A percentile compares a stretch with the other conserved stretches of the same genome.
phyloP scores from a whole-genome alignment of 768 basidiomycete genomes.

The Boletus fagicola region DNA sequence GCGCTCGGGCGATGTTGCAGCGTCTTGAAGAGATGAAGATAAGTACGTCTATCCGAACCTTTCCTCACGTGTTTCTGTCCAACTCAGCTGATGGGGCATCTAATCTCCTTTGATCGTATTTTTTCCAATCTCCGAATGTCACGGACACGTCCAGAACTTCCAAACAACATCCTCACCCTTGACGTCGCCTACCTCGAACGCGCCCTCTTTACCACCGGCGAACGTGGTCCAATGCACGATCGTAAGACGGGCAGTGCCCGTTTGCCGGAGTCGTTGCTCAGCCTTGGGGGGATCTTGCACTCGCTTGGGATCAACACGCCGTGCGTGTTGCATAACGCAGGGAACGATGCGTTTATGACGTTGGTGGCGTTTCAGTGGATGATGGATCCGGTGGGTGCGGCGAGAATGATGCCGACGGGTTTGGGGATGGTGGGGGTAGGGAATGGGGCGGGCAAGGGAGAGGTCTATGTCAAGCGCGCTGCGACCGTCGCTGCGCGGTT shows the following conservation, averaged over 20 bases:
- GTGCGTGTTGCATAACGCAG: conserved; percentile 65
- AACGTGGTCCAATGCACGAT: conserved; percentile 60
- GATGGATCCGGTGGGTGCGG: conserved; percentile 49
- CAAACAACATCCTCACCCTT: conserved; percentile 66
- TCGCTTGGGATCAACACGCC: conserved; percentile 45
- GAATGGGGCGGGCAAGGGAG: background rate
- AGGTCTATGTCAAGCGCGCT: conserved; percentile 9
- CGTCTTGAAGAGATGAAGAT: conserved; percentile 78
- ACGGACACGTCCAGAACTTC: conserved; percentile 49
- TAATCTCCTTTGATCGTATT: background rate
- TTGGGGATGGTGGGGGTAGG: too few relatives aligned
- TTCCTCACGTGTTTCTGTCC: background rate
- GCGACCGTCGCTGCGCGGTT: conserved; percentile 18
- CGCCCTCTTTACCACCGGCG: conserved; percentile 54
- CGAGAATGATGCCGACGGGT: background rate
- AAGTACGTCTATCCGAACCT: conserved; percentile 45
- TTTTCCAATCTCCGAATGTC: background rate
- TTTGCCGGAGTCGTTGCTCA: conserved; percentile 51
- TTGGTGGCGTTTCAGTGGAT: conserved; percentile 70
- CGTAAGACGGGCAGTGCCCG: conserved; percentile 56
- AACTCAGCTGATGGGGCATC: background rate
- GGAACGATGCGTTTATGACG: conserved; percentile 73
- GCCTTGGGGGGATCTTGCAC: conserved; percentile 59
- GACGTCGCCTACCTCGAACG: conserved; percentile 68
- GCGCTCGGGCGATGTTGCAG: conserved; percentile 51